Conservation (phyloP, 1,284 basidiomycete genomes). For the Moesziomyces aphidis region DNA sequence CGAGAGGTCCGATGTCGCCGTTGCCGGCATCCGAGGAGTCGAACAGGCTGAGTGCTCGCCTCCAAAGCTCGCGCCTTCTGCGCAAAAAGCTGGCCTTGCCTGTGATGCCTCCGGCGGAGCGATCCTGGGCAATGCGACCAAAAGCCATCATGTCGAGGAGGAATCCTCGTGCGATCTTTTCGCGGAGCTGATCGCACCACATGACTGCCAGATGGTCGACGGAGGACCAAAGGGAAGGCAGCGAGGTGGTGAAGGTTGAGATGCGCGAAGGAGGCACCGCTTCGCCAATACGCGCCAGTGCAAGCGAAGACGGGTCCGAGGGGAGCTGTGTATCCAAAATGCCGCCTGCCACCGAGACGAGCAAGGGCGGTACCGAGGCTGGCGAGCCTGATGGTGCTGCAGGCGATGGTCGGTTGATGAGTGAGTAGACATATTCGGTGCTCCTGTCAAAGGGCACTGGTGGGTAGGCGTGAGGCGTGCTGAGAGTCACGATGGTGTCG, state of each 20-base stretch:
- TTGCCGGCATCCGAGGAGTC: slow-evolving; percentile 38
- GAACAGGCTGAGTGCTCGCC: slow-evolving; percentile 40
- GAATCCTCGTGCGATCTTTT: slow-evolving; percentile 76
- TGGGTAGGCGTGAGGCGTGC: slow-evolving; percentile 88
- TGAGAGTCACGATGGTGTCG: slow-evolving; percentile 90
- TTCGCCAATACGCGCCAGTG: slow-evolving; percentile 61
- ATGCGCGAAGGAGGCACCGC: slow-evolving; percentile 67
- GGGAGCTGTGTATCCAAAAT: slow-evolving; percentile 91
- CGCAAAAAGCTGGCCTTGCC: slow-evolving; percentile 22
- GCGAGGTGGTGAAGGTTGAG: slow-evolving; percentile 78
- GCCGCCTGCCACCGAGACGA: slow-evolving; percentile 91
- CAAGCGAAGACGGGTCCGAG: slow-evolving; percentile 86
- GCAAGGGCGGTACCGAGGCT: slow-evolving; percentile 69
- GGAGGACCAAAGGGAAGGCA: slow-evolving; percentile 92
- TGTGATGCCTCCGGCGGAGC: slow-evolving; percentile 20
- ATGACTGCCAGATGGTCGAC: slow-evolving; percentile 97
- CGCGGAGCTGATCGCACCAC: slow-evolving; percentile 97
- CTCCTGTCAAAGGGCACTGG: slow-evolving; percentile 87
- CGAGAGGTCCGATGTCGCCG: slow-evolving; percentile 23
- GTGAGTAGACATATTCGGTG: slow-evolving; percentile 79
- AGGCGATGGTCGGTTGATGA: slow-evolving; percentile 60
- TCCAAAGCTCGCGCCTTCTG: slow-evolving; percentile 53
- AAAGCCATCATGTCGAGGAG: slow-evolving; percentile 52
- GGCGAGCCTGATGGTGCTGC: not conserved
- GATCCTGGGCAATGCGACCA: slow-evolving; percentile 33